A percentile compares a stretch with the other conserved stretches of the same genome.
Conservation (phyloP, 106 monocot species). For the Phalaenopsis equestris region DNA sequence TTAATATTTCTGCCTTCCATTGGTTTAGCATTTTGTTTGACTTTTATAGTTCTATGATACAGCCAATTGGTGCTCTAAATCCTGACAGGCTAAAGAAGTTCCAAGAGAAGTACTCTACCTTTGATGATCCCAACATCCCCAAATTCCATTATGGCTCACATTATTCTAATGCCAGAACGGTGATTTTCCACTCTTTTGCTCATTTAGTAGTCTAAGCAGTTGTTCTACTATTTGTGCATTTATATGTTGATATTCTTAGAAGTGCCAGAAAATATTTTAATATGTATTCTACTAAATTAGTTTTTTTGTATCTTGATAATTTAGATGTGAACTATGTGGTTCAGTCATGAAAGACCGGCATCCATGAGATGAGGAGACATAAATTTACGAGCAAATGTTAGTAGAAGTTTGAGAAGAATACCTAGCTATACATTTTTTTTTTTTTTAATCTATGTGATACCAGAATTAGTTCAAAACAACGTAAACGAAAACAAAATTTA, state of each 20-base stretch:
- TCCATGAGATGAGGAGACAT: no score
- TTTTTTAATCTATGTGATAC: no score
- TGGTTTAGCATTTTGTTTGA: slow-evolving; percentile 1
- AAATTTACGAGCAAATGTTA: no score
- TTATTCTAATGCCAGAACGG: slow-evolving; percentile 92
- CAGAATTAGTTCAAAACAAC: no score
- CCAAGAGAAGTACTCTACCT: slow-evolving; percentile 79
- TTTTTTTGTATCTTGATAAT: neutral
- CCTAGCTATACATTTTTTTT: no score
- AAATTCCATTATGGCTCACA: slow-evolving; percentile 98
- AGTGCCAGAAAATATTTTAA: neutral
- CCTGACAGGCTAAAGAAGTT: slow-evolving; percentile 83
- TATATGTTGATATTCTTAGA: neutral
- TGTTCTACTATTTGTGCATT: neutral
- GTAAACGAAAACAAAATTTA: no score
- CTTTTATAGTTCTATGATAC: slow-evolving; percentile 17
- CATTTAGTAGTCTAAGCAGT: neutral
- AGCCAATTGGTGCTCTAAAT: slow-evolving; percentile 96
- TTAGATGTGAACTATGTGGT: neutral
- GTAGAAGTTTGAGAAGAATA: no score
- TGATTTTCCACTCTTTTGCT: slow-evolving; percentile 21
- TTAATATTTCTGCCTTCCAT: neutral
- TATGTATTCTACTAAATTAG: neutral
- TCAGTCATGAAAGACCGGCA: no score
- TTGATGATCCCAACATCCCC: slow-evolving; percentile 90